Evolutionary conservation across 805 yeast genomes (phyloP).

Genomic region (Wickerhamomyces strasburgensis): DNA sequence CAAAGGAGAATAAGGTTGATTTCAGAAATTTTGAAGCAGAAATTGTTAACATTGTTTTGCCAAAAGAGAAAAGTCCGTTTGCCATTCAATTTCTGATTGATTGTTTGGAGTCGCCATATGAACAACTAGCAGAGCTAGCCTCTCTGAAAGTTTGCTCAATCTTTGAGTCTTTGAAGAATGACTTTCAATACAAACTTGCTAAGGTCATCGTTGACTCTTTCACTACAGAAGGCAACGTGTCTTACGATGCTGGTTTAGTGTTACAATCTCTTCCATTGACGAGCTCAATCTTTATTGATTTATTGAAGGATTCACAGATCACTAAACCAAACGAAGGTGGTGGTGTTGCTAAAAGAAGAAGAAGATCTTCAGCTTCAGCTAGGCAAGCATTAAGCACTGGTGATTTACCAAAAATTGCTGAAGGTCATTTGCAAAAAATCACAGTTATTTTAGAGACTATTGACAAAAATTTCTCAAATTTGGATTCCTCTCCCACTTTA

Average conservation of each 20-base stretch:
- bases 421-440: constrained; percentile 68
- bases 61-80: constrained; percentile 49
- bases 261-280: constrained; percentile 51
- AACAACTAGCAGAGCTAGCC: constrained; percentile 42
- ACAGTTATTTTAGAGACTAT: constrained; percentile 77
- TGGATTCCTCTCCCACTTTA: constrained; percentile 37
- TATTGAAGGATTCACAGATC: constrained; percentile 57
- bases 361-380: constrained; percentile 73
- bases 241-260: constrained; percentile 50
- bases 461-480: constrained; percentile 40
- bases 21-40: constrained; percentile 51
- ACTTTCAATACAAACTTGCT: constrained; percentile 52
- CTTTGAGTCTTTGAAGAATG: constrained; percentile 52
- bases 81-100: constrained; percentile 59
- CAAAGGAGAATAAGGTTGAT: constrained; percentile 44
- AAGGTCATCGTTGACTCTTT: constrained; percentile 56
- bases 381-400: constrained; percentile 68
- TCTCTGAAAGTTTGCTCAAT: constrained; percentile 47
- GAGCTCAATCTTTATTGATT: constrained; percentile 50
- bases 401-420: constrained; percentile 70
- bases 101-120: constrained; percentile 43
- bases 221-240: constrained; percentile 32
- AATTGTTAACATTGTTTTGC: constrained; percentile 54
- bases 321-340: constrained; percentile 36
- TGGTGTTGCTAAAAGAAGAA: constrained; percentile 70